phyloP scores from a whole-genome alignment of 148 eudicot genomes.

The Amaranthus palmeri region DNA sequence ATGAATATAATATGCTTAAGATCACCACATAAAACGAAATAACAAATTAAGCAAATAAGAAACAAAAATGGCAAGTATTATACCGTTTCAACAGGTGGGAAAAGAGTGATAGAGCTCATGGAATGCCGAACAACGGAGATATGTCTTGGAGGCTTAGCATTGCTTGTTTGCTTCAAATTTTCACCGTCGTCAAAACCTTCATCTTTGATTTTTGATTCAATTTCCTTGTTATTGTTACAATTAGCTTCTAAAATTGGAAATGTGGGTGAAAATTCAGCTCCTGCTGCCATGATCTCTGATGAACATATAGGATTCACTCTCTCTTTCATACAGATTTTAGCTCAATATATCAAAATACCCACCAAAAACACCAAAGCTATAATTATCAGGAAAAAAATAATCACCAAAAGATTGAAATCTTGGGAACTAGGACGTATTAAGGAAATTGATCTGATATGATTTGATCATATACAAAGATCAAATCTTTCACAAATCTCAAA shows the following conservation, averaged over 20 bases:
- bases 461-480: background rate
- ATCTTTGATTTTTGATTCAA: slow-evolving; percentile 31
- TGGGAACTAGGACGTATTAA: background rate
- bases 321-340: slow-evolving; percentile 5
- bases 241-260: slow-evolving; percentile 40
- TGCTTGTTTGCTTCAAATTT: slow-evolving; percentile 37
- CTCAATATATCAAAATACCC: background rate
- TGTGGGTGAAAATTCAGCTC: slow-evolving; percentile 56
- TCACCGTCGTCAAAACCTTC: slow-evolving; percentile 37
- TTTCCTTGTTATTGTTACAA: slow-evolving; percentile 31
- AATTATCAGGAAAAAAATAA: background rate
- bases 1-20: background rate
- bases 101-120: slow-evolving; percentile 37
- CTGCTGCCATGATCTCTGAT: slow-evolving; percentile 57
- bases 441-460: background rate
- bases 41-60: background rate
- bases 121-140: slow-evolving; percentile 56
- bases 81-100: slow-evolving; percentile 43
- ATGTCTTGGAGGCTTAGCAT: slow-evolving; percentile 69
- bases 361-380: slow-evolving; percentile 3
- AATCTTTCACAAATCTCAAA: background rate
- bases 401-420: background rate
- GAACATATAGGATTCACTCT: slow-evolving; percentile 25
- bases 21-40: background rate
- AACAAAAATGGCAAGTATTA: slow-evolving; percentile 2